Percentiles rank a stretch among this genome's conserved stretches.
Conservation (phyloP, 768 basidiomycete genomes). For the Tricholoma hemisulphureum region DNA sequence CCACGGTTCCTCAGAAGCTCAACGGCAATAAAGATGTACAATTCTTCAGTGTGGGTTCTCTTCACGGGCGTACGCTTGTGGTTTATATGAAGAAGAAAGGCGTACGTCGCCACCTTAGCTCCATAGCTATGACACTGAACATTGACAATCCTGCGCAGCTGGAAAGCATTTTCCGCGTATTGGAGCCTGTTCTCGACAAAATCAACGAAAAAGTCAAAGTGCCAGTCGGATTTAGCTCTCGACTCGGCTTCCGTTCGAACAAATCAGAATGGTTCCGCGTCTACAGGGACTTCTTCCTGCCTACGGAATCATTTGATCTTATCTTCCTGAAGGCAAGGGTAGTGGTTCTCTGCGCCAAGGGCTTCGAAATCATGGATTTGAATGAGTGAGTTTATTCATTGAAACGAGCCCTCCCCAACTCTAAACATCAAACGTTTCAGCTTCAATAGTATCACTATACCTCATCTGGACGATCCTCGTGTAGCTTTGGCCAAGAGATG, state of each 20-base stretch:
- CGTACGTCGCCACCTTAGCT: conserved; percentile 27
- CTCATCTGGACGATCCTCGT: conserved; percentile 68
- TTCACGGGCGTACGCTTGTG: conserved; percentile 85
- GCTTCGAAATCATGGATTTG: conserved; percentile 97
- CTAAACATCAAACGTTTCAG: conserved; percentile 34
- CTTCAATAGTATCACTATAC: conserved; percentile 87
- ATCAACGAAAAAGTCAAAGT: conserved; percentile 76
- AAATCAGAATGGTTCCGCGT: conserved; percentile 94
- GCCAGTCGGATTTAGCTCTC: conserved; percentile 67
- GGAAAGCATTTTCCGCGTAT: conserved; percentile 92
- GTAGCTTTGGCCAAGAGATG: conserved; percentile 80
- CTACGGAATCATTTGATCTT: conserved; percentile 86
- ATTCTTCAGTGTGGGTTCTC: conserved; percentile 91
- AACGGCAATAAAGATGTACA: conserved; percentile 90
- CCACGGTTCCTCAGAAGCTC: conserved; percentile 83
- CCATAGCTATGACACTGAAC: background rate
- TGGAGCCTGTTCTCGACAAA: conserved; percentile 94
- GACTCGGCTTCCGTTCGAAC: conserved; percentile 73
- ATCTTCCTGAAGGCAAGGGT: conserved; percentile 93
- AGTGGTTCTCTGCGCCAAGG: conserved; percentile 88
- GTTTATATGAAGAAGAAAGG: conserved; percentile 97
- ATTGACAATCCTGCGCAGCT: conserved; percentile 36
- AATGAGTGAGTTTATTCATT: conserved; percentile 60
- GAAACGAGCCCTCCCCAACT: background rate
- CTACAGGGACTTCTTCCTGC: conserved; percentile 92